These are phyloP conservation scores for Aaosphaeria pasadenensis DNA, from an alignment of 2,329 filamentous ascomycete genomes.

Conservation along the genomic window DNA sequence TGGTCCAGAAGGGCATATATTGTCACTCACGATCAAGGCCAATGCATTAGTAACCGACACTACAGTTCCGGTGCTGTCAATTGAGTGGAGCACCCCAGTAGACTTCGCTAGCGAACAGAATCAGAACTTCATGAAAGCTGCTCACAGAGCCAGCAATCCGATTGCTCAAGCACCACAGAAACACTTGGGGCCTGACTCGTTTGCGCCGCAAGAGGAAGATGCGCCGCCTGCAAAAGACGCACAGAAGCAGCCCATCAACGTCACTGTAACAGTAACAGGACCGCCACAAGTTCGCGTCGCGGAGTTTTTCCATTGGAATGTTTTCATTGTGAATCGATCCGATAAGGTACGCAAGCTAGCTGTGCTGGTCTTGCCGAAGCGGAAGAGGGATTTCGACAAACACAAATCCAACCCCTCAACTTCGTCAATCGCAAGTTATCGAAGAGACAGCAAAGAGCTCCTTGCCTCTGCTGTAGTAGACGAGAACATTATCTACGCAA, in stretches of 20 bases:
- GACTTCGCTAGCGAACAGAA: conserved; percentile 59
- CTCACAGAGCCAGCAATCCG: conserved; percentile 27
- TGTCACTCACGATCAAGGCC: conserved; percentile 62
- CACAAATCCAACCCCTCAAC: conserved; percentile 43
- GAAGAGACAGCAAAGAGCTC: conserved; percentile 31
- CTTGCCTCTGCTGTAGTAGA: conserved; percentile 68
- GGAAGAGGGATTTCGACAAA: conserved; percentile 49
- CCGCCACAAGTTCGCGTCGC: conserved; percentile 61
- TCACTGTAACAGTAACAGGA: conserved; percentile 72
- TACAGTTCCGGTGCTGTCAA: conserved; percentile 61
- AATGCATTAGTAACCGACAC: conserved; percentile 54
- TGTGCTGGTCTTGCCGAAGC: conserved; percentile 64
- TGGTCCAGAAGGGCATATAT: conserved; percentile 34
- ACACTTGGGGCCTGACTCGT: conserved; percentile 23
- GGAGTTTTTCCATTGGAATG: conserved; percentile 67
- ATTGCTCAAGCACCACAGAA: conserved; percentile 14
- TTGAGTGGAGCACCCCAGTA: conserved; percentile 66
- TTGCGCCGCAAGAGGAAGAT: conserved; percentile 20
- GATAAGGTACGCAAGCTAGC: conserved; percentile 64
- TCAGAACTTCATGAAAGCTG: conserved; percentile 37
- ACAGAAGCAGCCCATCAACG: conserved; percentile 56
- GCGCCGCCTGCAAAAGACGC: conserved; percentile 13
- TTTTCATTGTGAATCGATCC: conserved; percentile 74
- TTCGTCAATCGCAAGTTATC: conserved; percentile 37
- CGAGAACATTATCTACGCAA: conserved; percentile 67